A percentile compares a stretch with the other conserved stretches of the same genome.
Conservation (phyloP, 2,329 filamentous ascomycete species). For the Fusarium sp. region DNA sequence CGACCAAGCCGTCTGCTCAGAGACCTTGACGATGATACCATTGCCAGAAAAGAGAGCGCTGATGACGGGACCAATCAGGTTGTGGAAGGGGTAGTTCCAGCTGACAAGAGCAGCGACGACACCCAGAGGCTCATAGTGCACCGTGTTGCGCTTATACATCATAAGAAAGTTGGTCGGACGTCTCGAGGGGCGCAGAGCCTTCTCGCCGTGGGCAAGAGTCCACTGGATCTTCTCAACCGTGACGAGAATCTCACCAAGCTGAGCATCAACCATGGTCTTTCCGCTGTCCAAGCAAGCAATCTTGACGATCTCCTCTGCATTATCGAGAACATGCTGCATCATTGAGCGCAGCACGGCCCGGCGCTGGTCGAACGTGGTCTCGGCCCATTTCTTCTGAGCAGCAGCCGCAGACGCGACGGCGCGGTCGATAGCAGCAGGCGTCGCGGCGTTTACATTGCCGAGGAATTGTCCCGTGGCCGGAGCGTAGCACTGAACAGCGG, state of each 20-base stretch:
- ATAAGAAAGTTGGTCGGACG: constrained; percentile 92
- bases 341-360: constrained; percentile 84
- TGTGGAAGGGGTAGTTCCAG: constrained; percentile 99
- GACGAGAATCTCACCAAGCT: constrained; percentile 93
- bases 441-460: constrained; percentile 81
- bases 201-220: constrained; percentile 92
- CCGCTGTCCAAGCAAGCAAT: constrained; percentile 92
- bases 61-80: constrained; percentile 91
- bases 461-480: constrained; percentile 90
- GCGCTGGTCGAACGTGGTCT: constrained; percentile 81
- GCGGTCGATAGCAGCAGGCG: constrained; percentile 80
- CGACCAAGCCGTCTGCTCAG: constrained; percentile 96
- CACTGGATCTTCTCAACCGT: constrained; percentile 94
- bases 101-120: constrained; percentile 93
- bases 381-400: constrained; percentile 83
- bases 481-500: constrained; percentile 84
- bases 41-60: constrained; percentile 93
- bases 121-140: constrained; percentile 91
- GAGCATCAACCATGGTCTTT: constrained; percentile 95
- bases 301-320: constrained; percentile 87
- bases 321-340: constrained; percentile 84
- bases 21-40: constrained; percentile 91
- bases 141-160: constrained; percentile 93
- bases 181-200: constrained; percentile 75
- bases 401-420: constrained; percentile 78